Percentiles rank a stretch among this genome's conserved stretches.
Evolutionary conservation across 305 asterid species (phyloP).

Genomic region (Andrographis paniculata): DNA sequence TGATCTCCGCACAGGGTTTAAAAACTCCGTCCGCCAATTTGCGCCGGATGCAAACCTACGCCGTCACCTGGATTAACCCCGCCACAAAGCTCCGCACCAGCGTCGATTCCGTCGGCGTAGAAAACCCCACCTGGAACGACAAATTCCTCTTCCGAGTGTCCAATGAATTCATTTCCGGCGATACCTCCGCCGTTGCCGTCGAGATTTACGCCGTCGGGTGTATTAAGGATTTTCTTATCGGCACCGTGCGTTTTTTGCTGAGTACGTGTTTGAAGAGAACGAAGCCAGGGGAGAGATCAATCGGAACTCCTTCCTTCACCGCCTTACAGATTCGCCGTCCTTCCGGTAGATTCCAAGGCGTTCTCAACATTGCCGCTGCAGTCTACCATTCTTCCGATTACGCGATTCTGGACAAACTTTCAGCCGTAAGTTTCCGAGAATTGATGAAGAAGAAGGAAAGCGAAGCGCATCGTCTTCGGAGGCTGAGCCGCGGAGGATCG

Average conservation of each 20-base stretch:
- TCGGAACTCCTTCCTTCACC: slow-evolving; percentile 50
- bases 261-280: slow-evolving; percentile 33
- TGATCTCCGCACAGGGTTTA: slow-evolving; percentile 86
- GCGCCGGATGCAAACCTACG: slow-evolving; percentile 66
- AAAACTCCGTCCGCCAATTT: slow-evolving; percentile 50
- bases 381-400: slow-evolving; percentile 43
- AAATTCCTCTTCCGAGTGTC: slow-evolving; percentile 74
- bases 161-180: slow-evolving; percentile 48
- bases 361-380: slow-evolving; percentile 68
- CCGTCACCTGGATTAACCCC: slow-evolving; percentile 63
- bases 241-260: slow-evolving; percentile 67
- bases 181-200: slow-evolving; percentile 77
- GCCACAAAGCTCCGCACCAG: slow-evolving; percentile 57
- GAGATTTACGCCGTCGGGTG: slow-evolving; percentile 72
- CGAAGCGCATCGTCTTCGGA: slow-evolving; percentile 32
- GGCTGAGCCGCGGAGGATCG: slow-evolving; percentile 62
- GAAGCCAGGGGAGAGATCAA: slow-evolving; percentile 5
- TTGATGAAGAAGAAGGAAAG: slow-evolving; percentile 37
- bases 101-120: slow-evolving; percentile 54
- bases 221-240: slow-evolving; percentile 52
- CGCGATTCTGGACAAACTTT: slow-evolving; percentile 35
- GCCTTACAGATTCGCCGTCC: slow-evolving; percentile 86
- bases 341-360: slow-evolving; percentile 74
- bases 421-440: slow-evolving; percentile 63
- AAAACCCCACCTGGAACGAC: slow-evolving; percentile 89